A percentile compares a stretch with the other conserved stretches of the same genome.
phyloP scores from a whole-genome alignment of 345 rosid genomes.

The Sonneratia alba region DNA sequence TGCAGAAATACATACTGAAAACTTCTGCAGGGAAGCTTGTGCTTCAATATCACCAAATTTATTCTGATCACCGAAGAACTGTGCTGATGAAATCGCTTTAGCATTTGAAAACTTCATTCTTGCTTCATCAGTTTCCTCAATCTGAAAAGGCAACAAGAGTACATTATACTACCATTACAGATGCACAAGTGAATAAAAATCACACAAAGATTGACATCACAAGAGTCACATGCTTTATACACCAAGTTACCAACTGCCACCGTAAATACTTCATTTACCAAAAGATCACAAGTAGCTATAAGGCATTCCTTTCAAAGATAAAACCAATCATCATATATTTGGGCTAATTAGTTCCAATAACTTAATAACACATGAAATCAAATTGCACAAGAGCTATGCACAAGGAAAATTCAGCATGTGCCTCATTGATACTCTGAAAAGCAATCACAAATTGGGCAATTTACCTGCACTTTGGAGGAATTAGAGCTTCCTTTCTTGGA shows the following conservation, averaged over 20 bases:
- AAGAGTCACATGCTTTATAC: neutral
- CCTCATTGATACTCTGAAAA: neutral
- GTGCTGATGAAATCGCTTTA: constrained; percentile 94
- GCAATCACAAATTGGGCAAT: neutral
- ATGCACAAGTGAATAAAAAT: neutral
- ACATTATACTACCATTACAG: neutral
- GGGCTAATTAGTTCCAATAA: neutral
- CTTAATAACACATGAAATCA: neutral
- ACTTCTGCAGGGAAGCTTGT: constrained; percentile 77
- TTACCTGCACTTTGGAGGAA: constrained; percentile 68
- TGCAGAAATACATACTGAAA: constrained; percentile 49
- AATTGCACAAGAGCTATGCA: neutral
- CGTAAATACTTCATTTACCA: neutral
- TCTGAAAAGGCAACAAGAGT: constrained; percentile 26
- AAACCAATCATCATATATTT: neutral
- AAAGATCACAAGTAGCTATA: neutral
- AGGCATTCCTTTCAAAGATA: neutral
- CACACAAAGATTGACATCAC: neutral
- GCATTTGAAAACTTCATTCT: constrained; percentile 93
- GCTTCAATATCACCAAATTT: constrained; percentile 49
- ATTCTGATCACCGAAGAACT: constrained; percentile 67
- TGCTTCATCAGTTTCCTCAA: constrained; percentile 92
- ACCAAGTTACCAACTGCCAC: neutral
- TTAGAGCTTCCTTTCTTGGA: constrained; percentile 50
- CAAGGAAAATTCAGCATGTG: neutral